These are phyloP conservation scores for Sungouiozyma ichnusensis DNA, from an alignment of 805 yeast species.

Conservation along the genomic window DNA sequence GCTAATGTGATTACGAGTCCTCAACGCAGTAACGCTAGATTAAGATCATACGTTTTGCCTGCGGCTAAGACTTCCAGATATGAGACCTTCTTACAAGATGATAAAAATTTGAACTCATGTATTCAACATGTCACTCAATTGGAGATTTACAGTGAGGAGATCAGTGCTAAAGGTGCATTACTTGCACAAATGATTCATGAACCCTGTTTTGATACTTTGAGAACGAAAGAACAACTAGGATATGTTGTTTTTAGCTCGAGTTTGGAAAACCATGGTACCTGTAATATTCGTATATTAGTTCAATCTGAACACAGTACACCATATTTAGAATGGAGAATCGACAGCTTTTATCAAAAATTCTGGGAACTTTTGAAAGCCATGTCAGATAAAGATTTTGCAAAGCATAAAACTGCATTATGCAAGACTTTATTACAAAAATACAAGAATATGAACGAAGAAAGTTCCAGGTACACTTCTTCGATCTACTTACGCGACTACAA, in stretches of 20 bases:
- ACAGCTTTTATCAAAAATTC: constrained; percentile 46
- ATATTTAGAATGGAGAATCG: constrained; percentile 69
- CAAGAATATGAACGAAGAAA: constrained; percentile 74
- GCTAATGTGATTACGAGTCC: constrained; percentile 33
- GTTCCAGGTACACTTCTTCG: constrained; percentile 49
- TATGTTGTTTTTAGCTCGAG: constrained; percentile 82
- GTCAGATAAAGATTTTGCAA: constrained; percentile 52
- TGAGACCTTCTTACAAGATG: constrained; percentile 47
- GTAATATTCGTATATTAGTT: constrained; percentile 50
- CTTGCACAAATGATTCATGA: constrained; percentile 67
- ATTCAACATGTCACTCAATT: constrained; percentile 69
- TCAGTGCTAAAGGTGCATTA: constrained; percentile 47
- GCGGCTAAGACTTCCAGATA: constrained; percentile 33
- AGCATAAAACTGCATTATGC: constrained; percentile 59
- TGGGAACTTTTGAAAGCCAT: constrained; percentile 38
- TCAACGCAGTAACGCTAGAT: constrained; percentile 20
- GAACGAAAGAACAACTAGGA: constrained; percentile 93
- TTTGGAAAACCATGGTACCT: constrained; percentile 55
- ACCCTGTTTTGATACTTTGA: constrained; percentile 78
- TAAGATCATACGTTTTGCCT: constrained; percentile 36
- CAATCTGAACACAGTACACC: constrained; percentile 75
- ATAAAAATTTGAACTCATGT: constrained; percentile 70
- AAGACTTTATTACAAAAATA: constrained; percentile 57
- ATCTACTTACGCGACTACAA: constrained; percentile 74
- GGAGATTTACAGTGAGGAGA: constrained; percentile 38